phyloP scores from a whole-genome alignment of 2,329 filamentous ascomycete species.

The Colletotrichum sp. region DNA sequence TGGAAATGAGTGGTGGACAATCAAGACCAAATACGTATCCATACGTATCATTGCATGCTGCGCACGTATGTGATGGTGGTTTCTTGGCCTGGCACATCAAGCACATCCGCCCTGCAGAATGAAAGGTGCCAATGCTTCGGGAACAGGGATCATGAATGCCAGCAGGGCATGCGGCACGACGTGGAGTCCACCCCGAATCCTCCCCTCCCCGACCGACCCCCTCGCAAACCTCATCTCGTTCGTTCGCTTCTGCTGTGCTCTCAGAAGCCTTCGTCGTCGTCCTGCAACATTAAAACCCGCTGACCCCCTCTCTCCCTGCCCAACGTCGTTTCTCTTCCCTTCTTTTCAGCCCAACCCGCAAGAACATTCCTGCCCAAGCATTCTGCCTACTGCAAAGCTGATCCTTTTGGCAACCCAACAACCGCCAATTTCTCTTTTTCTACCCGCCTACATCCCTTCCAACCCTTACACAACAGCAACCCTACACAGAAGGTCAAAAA shows the following conservation, averaged over 20 bases:
- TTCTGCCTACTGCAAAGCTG: slow-evolving; percentile 24
- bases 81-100: slow-evolving; percentile 6
- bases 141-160: slow-evolving; percentile 10
- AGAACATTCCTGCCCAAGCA: slow-evolving; percentile 26
- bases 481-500: slow-evolving; percentile 19
- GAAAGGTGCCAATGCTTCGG: slow-evolving; percentile 9
- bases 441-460: slow-evolving; percentile 19
- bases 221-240: slow-evolving; percentile 17
- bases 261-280: slow-evolving; percentile 8
- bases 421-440: slow-evolving; percentile 13
- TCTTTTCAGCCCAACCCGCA: slow-evolving; percentile 39
- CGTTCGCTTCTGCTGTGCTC: not conserved
- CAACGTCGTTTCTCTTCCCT: slow-evolving; percentile 36
- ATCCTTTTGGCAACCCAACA: slow-evolving; percentile 22
- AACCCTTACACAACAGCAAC: slow-evolving; percentile 12
- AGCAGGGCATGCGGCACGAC: slow-evolving; percentile 2
- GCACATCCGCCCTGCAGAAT: slow-evolving; percentile 5
- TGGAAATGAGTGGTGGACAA: slow-evolving; percentile 10
- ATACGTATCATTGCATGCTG: not conserved
- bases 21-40: not conserved
- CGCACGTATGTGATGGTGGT: not conserved
- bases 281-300: slow-evolving; percentile 41
- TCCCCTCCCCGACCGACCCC: slow-evolving; percentile 4
- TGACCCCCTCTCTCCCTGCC: slow-evolving; percentile 41
- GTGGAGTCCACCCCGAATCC: slow-evolving; percentile 16